phyloP scores from a whole-genome alignment of 495 filamentous ascomycete genomes.

The Wilcoxina mikolae region DNA sequence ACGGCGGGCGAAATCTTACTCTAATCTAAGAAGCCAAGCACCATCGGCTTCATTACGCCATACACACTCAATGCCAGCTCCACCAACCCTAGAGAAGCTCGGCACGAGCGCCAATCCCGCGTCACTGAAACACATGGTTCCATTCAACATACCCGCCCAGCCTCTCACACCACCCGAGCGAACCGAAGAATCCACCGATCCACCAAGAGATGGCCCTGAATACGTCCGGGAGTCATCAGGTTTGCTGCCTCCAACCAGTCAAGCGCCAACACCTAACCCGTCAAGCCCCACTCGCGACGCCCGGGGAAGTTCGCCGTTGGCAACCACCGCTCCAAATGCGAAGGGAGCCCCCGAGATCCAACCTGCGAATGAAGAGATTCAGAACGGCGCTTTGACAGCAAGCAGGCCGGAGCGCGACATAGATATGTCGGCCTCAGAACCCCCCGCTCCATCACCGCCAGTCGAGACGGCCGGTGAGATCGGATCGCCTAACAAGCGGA shows the following conservation, averaged over 20 bases:
- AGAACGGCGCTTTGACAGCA: no score
- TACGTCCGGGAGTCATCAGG: conserved; percentile 21
- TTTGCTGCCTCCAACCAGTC: conserved; percentile 10
- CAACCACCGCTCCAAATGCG: background rate
- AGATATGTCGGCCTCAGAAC: background rate
- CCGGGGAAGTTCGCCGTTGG: background rate
- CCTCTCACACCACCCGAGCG: background rate
- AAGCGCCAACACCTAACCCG: background rate
- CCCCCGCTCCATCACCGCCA: no score
- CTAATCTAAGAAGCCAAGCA: background rate
- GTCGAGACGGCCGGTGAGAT: background rate
- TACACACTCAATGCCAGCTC: background rate
- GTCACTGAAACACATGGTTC: conserved; percentile 16
- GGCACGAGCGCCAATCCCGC: conserved; percentile 7
- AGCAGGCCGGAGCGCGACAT: background rate
- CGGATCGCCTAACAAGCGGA: conserved; percentile 10
- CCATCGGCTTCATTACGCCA: background rate
- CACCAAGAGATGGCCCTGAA: conserved; percentile 8
- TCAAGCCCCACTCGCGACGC: conserved; percentile 5
- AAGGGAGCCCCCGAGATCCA: background rate
- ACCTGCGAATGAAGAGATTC: background rate
- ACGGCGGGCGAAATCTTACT: conserved; percentile 3
- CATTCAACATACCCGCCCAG: conserved; percentile 23
- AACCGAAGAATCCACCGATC: background rate
- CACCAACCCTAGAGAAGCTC: background rate